Evolutionary conservation across 2,329 filamentous ascomycete genomes (phyloP), one percentile per base, ranked within the genome.

Genomic region (Thelonectria blattea): DNA sequence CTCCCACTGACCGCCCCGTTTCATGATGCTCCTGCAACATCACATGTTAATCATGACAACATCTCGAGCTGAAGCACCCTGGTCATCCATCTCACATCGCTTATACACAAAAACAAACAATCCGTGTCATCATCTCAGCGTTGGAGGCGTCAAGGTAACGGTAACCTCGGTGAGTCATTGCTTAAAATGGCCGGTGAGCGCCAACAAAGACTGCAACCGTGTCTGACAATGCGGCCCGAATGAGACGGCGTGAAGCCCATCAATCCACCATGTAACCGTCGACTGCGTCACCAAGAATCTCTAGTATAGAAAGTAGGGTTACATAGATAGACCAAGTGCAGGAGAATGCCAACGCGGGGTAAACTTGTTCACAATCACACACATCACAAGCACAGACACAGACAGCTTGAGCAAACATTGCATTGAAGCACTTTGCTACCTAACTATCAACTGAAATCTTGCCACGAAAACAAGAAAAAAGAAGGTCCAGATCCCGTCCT

Each of bases 401-500:
- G 27, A 30, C 27, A 30, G 27, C 8, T 24, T 30, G 27, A 30
- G 27, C 27, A 30, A 30, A 6, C 27, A 43, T 17, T 43, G 41
- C 3, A 43, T 43, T 43, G 41, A 43, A 3, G 15, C 15, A 15
- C 32, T 34, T 45, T 49, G 46, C 49, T 49, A 51, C 17, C 55
- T n/a, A n/a, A n/a, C n/a, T 55, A 62, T 58, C 50, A 58, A 46
- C 49, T 32, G 12, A 48, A 14, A 37, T 41, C 37, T 55, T 42
- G 22, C 34, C 27, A 30, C 45, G 42, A n/a, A n/a, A 53, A 56
- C 18, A 18, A 41, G 47, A 45, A 47, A 66, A 61, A 58, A 58
- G 41, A 30, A 63, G 61, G 56, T 58, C 56, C 60, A 59, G 62
- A 60, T 61, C 65, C 64, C 50, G 41, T 59, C 61, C 68, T 47